A percentile compares a stretch with the other conserved stretches of the same genome.
phyloP scores from a whole-genome alignment of 441 rosid genomes.

The Bruguiera hainesii region DNA sequence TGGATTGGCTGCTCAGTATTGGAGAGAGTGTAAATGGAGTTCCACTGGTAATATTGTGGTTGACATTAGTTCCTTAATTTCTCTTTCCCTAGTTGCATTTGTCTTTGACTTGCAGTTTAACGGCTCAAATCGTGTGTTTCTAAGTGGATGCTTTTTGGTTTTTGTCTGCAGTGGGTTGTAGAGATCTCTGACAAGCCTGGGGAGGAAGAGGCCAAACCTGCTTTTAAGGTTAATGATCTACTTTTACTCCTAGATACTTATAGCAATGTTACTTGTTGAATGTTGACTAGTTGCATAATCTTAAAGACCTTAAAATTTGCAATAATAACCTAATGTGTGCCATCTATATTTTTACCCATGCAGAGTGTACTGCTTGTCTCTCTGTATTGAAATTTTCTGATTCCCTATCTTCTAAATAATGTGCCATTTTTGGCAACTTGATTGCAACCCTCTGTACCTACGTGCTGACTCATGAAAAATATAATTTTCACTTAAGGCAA shows the following conservation, averaged over 20 bases:
- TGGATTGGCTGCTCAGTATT: slow-evolving; percentile 62
- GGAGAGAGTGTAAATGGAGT: slow-evolving; percentile 89
- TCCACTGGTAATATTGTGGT: slow-evolving; percentile 64
- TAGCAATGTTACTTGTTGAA: no score
- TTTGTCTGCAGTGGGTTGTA: slow-evolving; percentile 69
- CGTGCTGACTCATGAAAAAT: background rate
- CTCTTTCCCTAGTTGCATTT: background rate
- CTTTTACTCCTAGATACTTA: background rate
- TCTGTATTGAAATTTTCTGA: no score
- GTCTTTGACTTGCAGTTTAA: background rate
- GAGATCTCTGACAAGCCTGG: slow-evolving; percentile 95
- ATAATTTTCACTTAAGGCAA: slow-evolving; percentile 10
- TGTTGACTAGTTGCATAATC: no score
- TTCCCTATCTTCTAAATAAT: no score
- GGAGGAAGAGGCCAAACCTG: slow-evolving; percentile 82
- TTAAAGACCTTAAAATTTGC: no score
- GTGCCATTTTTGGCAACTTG: background rate
- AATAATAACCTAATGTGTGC: no score
- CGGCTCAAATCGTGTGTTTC: slow-evolving; percentile 1
- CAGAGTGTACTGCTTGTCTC: no score
- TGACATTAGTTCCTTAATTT: slow-evolving; percentile 21
- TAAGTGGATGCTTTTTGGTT: slow-evolving; percentile 13
- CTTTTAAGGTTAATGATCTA: slow-evolving; percentile 69
- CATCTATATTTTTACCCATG: no score
- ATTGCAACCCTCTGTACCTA: background rate